Evolutionary conservation across 1,284 basidiomycete species (phyloP).

Genomic region (Trametes sp.): DNA sequence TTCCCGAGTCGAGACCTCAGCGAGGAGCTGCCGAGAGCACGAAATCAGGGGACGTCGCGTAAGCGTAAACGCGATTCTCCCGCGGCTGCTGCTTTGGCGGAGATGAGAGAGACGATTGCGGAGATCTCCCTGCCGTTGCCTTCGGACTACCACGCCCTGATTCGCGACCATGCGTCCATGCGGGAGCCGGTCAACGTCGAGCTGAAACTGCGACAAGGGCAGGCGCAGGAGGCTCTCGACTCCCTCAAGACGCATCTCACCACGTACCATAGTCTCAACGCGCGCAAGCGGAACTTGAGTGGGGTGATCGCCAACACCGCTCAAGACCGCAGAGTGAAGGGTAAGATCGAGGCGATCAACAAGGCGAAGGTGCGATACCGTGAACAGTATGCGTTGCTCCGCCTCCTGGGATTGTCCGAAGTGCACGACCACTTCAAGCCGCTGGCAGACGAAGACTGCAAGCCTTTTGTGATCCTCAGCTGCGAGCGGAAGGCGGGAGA

Average conservation of each 20-base stretch:
- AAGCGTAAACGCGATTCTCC: not conserved
- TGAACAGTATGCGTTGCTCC: not conserved
- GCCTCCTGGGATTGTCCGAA: constrained; percentile 1
- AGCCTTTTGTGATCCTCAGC: not conserved
- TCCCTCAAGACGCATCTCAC: constrained; percentile 8
- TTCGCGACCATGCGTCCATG: not conserved
- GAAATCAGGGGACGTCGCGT: too few species aligned
- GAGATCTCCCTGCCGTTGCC: not conserved
- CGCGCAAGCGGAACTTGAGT: not conserved
- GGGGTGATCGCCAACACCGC: not conserved
- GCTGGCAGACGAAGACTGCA: not conserved
- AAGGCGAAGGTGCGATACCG: not conserved
- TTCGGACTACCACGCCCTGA: not conserved
- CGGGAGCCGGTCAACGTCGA: not conserved
- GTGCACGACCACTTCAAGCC: not conserved
- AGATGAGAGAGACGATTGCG: not conserved
- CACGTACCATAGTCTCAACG: not conserved
- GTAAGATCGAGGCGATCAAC: not conserved
- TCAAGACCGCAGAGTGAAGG: not conserved
- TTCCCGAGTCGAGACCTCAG: not conserved
- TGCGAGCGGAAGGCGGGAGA: constrained; percentile 1
- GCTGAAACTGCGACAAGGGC: constrained; percentile 1
- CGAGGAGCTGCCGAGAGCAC: too few species aligned
- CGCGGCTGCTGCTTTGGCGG: not conserved
- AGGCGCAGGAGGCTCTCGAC: constrained; percentile 14